These are phyloP conservation scores for Ilex aquifolium DNA, from an alignment of 257 asterid species.

Conservation along the genomic window DNA sequence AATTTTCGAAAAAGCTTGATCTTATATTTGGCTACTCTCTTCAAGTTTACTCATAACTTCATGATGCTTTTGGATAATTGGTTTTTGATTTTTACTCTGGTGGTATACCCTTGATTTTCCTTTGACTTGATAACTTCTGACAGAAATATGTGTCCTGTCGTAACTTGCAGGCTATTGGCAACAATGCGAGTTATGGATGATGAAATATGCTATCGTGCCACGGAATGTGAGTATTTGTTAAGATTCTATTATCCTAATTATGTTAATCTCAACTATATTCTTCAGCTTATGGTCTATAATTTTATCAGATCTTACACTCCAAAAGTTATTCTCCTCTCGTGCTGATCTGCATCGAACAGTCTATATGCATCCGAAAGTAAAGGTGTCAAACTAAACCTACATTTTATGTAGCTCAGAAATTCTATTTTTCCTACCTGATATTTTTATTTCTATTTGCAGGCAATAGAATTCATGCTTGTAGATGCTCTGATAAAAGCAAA, in stretches of 20 bases:
- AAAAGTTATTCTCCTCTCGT: constrained; percentile 82
- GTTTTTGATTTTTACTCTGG: too few species aligned
- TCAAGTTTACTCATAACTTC: not conserved
- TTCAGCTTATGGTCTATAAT: constrained; percentile 2
- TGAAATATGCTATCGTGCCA: constrained; percentile 89
- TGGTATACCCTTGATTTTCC: too few species aligned
- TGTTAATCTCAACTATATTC: not conserved
- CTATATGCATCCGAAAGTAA: constrained; percentile 77
- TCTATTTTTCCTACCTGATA: constrained; percentile 8
- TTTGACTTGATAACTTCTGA: too few species aligned
- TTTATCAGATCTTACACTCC: constrained; percentile 75
- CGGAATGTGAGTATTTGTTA: constrained; percentile 66
- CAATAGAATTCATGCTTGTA: constrained; percentile 73
- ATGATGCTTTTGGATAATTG: not conserved
- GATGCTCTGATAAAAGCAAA: constrained; percentile 84
- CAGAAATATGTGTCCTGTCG: not conserved
- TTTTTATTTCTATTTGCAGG: constrained; percentile 41
- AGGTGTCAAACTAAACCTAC: constrained; percentile 37
- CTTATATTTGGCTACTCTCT: not conserved
- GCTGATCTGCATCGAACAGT: constrained; percentile 85
- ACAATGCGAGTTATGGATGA: constrained; percentile 83
- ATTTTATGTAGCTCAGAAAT: not conserved
- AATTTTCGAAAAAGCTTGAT: constrained; percentile 1
- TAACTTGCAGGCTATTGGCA: constrained; percentile 64
- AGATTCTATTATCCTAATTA: constrained; percentile 3